Base-by-base conservation (phyloP, 2,329 filamentous ascomycete species). In the Monosporascus sp. region DNA sequence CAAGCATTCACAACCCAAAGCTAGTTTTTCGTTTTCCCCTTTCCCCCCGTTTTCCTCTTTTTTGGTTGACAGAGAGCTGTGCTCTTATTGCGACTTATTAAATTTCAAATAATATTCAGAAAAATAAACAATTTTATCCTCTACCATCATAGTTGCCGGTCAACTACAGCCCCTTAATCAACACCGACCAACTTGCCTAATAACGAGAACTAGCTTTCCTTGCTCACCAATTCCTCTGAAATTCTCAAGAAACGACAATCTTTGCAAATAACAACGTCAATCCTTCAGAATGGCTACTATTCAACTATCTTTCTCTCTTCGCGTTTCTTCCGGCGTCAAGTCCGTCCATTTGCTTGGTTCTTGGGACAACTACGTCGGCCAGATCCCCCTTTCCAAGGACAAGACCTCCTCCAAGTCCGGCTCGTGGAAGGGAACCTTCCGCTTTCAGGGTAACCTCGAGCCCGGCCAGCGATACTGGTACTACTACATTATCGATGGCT, bases 401-500 rank as follows among this genome's bases (percentile, higher is more conserved):
- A 85, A 83, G 77, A 76, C 79, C 68, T 82, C 87, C 48, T 86
- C 86, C 75, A 96, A 96, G 80, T 84, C 88, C 53, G 91, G 91
- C 69, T 88, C 88, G 64, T 97, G 93, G 91, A 89, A 92, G 72
- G 94, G 93, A 68, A 95, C 90, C 67, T 97, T 99, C 81, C 88
- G 90, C 77, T 97, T 99, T 78, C 89, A 94, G 76, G 88, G 87
- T 57, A 93, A 90, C 55, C 83, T 97, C 65, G 86, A 93, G 79
- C 80, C 90, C 65, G 91, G 93, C 71, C 85, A 90, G 71, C 87
- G 93, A 70, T 97, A 97, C 85, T 99, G 94, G 94, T 99, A 97
- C 86, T 99, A 99, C 85, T 99, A 97, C 82, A 97, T 97, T 85
- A 94, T 97, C 73, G 94, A 99, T 73, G 94, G 94, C 65, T 97